Evolutionary conservation across 441 rosid species (phyloP).

Genomic region (Melastoma candidum): DNA sequence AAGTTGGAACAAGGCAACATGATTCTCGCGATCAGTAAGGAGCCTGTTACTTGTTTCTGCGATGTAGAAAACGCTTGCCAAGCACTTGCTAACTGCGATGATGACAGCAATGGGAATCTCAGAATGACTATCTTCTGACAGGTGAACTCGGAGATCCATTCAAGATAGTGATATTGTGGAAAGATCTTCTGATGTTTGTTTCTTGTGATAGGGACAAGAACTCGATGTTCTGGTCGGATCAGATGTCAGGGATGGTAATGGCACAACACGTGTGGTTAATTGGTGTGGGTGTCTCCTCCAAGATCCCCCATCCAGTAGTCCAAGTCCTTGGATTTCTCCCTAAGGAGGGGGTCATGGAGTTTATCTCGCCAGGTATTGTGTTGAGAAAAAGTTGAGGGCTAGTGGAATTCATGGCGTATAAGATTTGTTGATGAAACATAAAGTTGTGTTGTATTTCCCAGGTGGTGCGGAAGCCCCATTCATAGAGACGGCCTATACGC

Average conservation of each 20-base stretch:
- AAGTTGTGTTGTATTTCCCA: conserved; percentile 18
- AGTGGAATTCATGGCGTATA: background rate
- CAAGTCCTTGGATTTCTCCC: conserved; percentile 99
- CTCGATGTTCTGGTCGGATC: conserved; percentile 80
- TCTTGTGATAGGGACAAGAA: conserved; percentile 59
- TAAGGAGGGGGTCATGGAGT: conserved; percentile 93
- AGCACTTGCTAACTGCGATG: conserved; percentile 43
- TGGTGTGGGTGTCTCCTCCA: conserved; percentile 97
- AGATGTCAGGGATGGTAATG: conserved; percentile 86
- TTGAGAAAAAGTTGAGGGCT: background rate
- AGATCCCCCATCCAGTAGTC: conserved; percentile 87
- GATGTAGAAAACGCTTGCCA: conserved; percentile 92
- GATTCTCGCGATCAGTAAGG: conserved; percentile 89
- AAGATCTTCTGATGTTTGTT: conserved; percentile 3
- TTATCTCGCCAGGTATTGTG: conserved; percentile 67
- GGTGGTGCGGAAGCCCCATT: conserved; percentile 94
- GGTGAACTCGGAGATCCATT: conserved; percentile 28
- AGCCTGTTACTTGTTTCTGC: conserved; percentile 86
- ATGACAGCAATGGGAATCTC: conserved; percentile 49
- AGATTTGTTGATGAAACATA: conserved; percentile 1
- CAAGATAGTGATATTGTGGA: too few species aligned
- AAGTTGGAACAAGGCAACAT: conserved; percentile 91
- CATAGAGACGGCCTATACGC: conserved; percentile 84
- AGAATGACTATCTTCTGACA: conserved; percentile 78
- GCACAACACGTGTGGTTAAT: conserved; percentile 68